phyloP scores from a whole-genome alignment of 495 filamentous ascomycete genomes.

The Xylaria flabelliformis region DNA sequence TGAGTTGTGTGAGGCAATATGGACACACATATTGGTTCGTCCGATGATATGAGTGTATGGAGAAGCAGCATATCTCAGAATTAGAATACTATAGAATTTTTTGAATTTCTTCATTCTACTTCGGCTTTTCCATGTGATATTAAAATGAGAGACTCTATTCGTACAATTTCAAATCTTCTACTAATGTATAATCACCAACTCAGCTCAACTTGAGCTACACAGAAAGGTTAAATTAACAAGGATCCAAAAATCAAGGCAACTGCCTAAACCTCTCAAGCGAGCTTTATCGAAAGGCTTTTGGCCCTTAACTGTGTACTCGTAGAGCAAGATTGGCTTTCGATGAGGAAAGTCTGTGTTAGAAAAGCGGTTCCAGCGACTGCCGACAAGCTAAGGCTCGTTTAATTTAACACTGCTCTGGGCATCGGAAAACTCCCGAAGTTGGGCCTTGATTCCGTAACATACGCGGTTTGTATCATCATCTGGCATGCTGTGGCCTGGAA shows the following conservation, averaged over 20 bases:
- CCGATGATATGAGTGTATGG: not conserved
- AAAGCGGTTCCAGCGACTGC: not conserved
- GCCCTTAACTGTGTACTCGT: not conserved
- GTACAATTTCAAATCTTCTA: not conserved
- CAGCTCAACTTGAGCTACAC: not conserved
- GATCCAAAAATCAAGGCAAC: not conserved
- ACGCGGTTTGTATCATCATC: not conserved
- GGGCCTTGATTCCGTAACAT: not conserved
- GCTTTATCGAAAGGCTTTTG: not conserved
- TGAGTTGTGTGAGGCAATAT: not conserved
- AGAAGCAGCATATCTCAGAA: not conserved
- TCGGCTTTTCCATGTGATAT: not conserved
- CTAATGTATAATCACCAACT: not conserved
- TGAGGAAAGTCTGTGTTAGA: not conserved
- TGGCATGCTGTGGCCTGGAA: not conserved
- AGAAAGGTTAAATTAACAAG: not conserved
- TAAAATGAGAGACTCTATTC: not conserved
- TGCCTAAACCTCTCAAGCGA: not conserved
- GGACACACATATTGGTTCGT: not conserved
- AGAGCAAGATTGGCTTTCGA: not conserved
- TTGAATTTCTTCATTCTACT: not conserved
- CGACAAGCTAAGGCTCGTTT: not conserved
- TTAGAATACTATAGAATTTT: not conserved
- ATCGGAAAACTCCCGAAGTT: not conserved
- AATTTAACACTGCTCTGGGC: slow-evolving; percentile 1